phyloP scores from a whole-genome alignment of 2,329 filamentous ascomycete genomes.

The Claviceps sp. region DNA sequence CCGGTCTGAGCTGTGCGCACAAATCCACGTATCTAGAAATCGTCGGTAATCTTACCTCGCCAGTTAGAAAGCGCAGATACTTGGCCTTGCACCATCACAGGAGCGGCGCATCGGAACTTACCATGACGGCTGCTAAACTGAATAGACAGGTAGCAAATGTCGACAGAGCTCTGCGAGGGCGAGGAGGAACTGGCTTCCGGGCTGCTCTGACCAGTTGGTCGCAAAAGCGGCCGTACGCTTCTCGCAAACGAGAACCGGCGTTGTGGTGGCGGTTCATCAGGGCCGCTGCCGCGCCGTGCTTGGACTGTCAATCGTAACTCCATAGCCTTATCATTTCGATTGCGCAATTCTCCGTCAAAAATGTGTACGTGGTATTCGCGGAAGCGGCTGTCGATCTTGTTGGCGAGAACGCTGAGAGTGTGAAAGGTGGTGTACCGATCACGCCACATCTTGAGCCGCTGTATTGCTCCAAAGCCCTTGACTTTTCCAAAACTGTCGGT shows the following conservation, averaged over 20 bases:
- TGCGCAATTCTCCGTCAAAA: slow-evolving; percentile 34
- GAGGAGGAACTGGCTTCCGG: slow-evolving; percentile 12
- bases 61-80: not conserved
- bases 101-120: slow-evolving; percentile 13
- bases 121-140: slow-evolving; percentile 36
- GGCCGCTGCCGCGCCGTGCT: slow-evolving; percentile 26
- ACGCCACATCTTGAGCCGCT: slow-evolving; percentile 38
- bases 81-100: not conserved
- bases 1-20: slow-evolving; percentile 32
- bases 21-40: slow-evolving; percentile 32
- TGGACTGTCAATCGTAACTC: slow-evolving; percentile 30
- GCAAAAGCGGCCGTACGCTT: slow-evolving; percentile 26
- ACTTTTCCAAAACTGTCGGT: slow-evolving; percentile 37
- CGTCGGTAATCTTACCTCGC: slow-evolving; percentile 26
- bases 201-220: slow-evolving; percentile 15
- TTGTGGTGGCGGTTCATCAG: slow-evolving; percentile 21
- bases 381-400: slow-evolving; percentile 30
- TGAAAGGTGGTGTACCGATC: slow-evolving; percentile 34
- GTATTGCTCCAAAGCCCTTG: slow-evolving; percentile 36
- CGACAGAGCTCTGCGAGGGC: slow-evolving; percentile 15
- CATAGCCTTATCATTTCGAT: slow-evolving; percentile 31
- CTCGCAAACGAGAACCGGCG: slow-evolving; percentile 31
- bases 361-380: slow-evolving; percentile 34
- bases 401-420: slow-evolving; percentile 34
- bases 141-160: slow-evolving; percentile 35